Conservation (phyloP, 2,329 filamentous ascomycete species). For the Pyrenochaeta sp. region DNA sequence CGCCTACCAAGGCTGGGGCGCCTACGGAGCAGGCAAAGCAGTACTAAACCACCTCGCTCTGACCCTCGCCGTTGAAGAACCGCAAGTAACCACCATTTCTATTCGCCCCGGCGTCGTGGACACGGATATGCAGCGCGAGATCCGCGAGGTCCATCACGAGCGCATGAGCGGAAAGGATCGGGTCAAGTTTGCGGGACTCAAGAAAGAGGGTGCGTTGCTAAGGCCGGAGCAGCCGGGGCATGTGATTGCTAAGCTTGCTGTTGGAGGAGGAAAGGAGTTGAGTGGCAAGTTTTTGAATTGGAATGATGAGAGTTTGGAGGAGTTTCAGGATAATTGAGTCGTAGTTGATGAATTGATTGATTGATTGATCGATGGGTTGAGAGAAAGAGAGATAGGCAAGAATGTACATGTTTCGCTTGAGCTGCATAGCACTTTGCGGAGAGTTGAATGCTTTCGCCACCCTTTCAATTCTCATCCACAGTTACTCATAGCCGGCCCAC, state of each 20-base stretch:
- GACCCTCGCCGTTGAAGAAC: constrained; percentile 80
- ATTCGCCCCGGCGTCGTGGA: constrained; percentile 84
- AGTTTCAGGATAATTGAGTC: constrained; percentile 36
- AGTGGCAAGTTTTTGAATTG: constrained; percentile 76
- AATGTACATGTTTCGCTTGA: constrained; percentile 9
- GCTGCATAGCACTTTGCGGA: background rate
- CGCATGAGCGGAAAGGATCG: constrained; percentile 67
- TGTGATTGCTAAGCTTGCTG: constrained; percentile 82
- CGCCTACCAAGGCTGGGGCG: constrained; percentile 76
- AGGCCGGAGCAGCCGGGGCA: constrained; percentile 84
- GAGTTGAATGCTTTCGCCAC: background rate
- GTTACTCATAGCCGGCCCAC: background rate
- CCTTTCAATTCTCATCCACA: background rate
- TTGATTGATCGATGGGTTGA: background rate
- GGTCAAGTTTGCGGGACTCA: constrained; percentile 72
- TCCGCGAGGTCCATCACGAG: constrained; percentile 75
- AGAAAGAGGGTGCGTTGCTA: constrained; percentile 75
- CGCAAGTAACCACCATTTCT: constrained; percentile 74
- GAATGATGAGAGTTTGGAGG: constrained; percentile 41
- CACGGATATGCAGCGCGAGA: constrained; percentile 87
- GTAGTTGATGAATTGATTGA: background rate
- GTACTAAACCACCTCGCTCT: constrained; percentile 80
- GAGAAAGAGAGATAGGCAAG: background rate
- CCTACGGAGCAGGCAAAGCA: constrained; percentile 85
- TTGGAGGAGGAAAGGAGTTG: constrained; percentile 68